Base-by-base conservation (phyloP, 164 flowering plant species). In the Buxus sempervirens region DNA sequence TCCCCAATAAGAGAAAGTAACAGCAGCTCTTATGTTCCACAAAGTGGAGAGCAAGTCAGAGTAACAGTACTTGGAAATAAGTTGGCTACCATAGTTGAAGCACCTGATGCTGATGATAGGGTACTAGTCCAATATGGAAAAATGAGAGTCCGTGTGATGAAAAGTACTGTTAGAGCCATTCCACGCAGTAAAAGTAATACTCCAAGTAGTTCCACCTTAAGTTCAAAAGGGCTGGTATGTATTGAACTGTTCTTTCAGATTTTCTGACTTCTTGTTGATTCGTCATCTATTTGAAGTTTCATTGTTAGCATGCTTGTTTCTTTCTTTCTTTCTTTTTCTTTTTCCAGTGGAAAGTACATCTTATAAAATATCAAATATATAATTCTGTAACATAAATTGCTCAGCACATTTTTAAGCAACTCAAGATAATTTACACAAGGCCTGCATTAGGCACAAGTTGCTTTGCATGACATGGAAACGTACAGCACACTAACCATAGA, bases 101-200 rank as follows among this genome's bases (percentile, higher is more conserved):
- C 81, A 57, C 79, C 89, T 55, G 87, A 69, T 15, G 85, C 85
- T 65, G 91, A 87, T 78, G 88, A 72, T 24, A 83, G 81, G 12
- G 77, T 84, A 65, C 79, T 94, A 20, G 85, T 91, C 41, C 97
- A 86, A 70, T 87, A 77, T 73, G 93, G 96, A 64, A 91, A 91
- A 71, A 75, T 93, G 25, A 86, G 76, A 72, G 78, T 82, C 60
- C 86, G 85, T 15, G 88, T 88, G 66, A 82, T 83, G 65, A 82
- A 74, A 72, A 79, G 70, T 45, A 82, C 77, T 61, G 70, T 93
- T 45, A 85, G 67, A 74, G 62, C 86, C 32, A 27, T 79, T 71
- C 65, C 79, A 28, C 66, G 38, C 38, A 32, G 71, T 49, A 48
- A 74, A 73, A 76, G 65, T 56, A 82, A 56, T 60, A 64, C 66